Base-by-base conservation (phyloP, 2,329 filamentous ascomycete species). In the Penicillium decumbens region DNA sequence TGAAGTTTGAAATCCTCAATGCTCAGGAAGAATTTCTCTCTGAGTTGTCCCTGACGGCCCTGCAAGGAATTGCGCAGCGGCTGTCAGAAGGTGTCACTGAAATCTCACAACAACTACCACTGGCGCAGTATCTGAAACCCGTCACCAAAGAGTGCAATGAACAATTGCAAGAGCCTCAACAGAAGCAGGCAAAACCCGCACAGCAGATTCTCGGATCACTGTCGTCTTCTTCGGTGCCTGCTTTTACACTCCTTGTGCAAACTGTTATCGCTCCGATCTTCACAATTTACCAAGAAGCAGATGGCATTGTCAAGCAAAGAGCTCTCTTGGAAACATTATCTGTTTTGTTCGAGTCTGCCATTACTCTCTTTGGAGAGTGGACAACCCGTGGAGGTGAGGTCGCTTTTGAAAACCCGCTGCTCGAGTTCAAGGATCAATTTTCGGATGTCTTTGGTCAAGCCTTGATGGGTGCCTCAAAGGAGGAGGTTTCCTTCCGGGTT, bases 1-100 rank as follows among this genome's bases (percentile, higher is more conserved):
- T 87, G 44, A 87, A 86, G 63, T 87, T 84, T 57, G 83, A 87
- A 59, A 79, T 87, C 9, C 71, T 87, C 12, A 84, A 83, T 55
- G 78, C 80, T 0, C 81, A 85, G 63, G 83, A 87, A 58, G 81
- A 85, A 47, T 80, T 85, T 43, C 68, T 87, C 7, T 81, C 81
- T 0, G 73, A 82, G 42, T 78, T 80, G 58, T 80, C 83, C 6
- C 66, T 86, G 13, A 68, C 73, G 20, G 77, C 76, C 2, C 65
- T 86, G 7, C 74, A 77, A 46, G 70, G 74, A 18, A 80, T 86
- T 49, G 77, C 80, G 13, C 71, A 70, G 45, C 75, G 78, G 20
- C 69, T 87, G 6, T 80, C 80, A 1, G 68, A 69, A 41, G 71
- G 70, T 6, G 60, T 71, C 20, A 66, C 60, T 3, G 55, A 67